Conservation (phyloP, 495 filamentous ascomycete species). For the Aspergillus bertholletiae region DNA sequence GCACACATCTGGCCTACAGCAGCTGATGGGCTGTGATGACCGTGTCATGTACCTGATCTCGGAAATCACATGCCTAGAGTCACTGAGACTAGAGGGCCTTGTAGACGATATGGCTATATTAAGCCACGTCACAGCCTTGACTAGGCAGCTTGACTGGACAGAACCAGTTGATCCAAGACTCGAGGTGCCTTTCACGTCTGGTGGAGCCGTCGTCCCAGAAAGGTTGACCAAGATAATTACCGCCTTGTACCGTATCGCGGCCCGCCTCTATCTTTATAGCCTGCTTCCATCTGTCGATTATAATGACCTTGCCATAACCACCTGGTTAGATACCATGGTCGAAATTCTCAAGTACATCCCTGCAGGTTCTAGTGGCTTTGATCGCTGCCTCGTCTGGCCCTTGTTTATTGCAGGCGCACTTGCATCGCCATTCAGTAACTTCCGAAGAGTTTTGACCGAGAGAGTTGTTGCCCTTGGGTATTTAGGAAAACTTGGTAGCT, state of each 20-base stretch:
- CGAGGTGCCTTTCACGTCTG: slow-evolving; percentile 44
- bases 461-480: slow-evolving; percentile 69
- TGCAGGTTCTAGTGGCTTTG: slow-evolving; percentile 75
- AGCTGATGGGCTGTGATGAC: slow-evolving; percentile 97
- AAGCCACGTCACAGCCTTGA: slow-evolving; percentile 73
- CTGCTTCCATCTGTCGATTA: slow-evolving; percentile 80
- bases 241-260: slow-evolving; percentile 80
- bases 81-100: slow-evolving; percentile 72
- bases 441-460: slow-evolving; percentile 72
- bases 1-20: slow-evolving; percentile 70
- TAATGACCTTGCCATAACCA: slow-evolving; percentile 57
- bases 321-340: slow-evolving; percentile 67
- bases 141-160: slow-evolving; percentile 71
- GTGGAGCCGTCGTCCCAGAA: slow-evolving; percentile 70
- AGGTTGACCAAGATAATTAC: slow-evolving; percentile 81
- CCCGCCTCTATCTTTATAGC: slow-evolving; percentile 90
- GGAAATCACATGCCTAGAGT: slow-evolving; percentile 92
- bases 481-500: slow-evolving; percentile 72
- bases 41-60: slow-evolving; percentile 97
- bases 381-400: slow-evolving; percentile 89
- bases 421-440: slow-evolving; percentile 61
- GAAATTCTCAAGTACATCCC: slow-evolving; percentile 73
- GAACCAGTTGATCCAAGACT: slow-evolving; percentile 55
- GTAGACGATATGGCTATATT: slow-evolving; percentile 72
- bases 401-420: slow-evolving; percentile 77